phyloP scores from a whole-genome alignment of 768 basidiomycete genomes.

The Tremella yokohamensis region DNA sequence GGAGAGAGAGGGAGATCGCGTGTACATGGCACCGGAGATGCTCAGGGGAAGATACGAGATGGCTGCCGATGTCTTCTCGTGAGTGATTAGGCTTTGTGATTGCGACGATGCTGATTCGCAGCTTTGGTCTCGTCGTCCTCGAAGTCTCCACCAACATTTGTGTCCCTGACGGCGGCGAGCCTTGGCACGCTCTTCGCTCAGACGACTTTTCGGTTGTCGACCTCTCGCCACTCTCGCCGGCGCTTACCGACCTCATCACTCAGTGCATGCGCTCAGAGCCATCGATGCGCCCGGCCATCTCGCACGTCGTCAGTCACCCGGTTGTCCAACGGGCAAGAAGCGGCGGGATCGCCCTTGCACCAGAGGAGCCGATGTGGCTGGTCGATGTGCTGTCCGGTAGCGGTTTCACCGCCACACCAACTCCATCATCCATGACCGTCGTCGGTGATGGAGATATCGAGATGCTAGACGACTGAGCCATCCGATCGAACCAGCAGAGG shows the following conservation, averaged over 20 bases:
- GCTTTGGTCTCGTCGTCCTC: slow-evolving; percentile 91
- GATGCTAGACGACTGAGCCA: slow-evolving; percentile 22
- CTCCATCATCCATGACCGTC: no score
- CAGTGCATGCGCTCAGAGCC: slow-evolving; percentile 44
- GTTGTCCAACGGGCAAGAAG: slow-evolving; percentile 37
- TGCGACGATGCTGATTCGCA: slow-evolving; percentile 52
- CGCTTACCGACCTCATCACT: slow-evolving; percentile 46
- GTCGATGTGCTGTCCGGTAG: slow-evolving; percentile 36
- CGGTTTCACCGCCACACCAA: slow-evolving; percentile 4
- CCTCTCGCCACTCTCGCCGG: slow-evolving; percentile 46
- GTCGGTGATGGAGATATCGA: slow-evolving; percentile 26
- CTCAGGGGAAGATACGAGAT: slow-evolving; percentile 85
- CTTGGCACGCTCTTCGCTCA: slow-evolving; percentile 87
- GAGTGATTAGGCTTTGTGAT: slow-evolving; percentile 47
- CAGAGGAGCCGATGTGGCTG: slow-evolving; percentile 44
- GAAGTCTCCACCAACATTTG: slow-evolving; percentile 94
- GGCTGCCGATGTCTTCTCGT: slow-evolving; percentile 97
- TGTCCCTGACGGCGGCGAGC: slow-evolving; percentile 88
- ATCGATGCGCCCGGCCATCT: slow-evolving; percentile 27
- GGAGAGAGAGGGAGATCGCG: slow-evolving; percentile 94
- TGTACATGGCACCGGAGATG: slow-evolving; percentile 95
- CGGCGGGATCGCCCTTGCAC: slow-evolving; percentile 44
- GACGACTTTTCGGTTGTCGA: slow-evolving; percentile 74
- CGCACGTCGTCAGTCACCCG: slow-evolving; percentile 40
- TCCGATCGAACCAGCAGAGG: no score